These are phyloP conservation scores for Sphagnum magellanicum DNA, from an alignment of 228 moss, liverwort and hornwort species.

Conservation along the genomic window DNA sequence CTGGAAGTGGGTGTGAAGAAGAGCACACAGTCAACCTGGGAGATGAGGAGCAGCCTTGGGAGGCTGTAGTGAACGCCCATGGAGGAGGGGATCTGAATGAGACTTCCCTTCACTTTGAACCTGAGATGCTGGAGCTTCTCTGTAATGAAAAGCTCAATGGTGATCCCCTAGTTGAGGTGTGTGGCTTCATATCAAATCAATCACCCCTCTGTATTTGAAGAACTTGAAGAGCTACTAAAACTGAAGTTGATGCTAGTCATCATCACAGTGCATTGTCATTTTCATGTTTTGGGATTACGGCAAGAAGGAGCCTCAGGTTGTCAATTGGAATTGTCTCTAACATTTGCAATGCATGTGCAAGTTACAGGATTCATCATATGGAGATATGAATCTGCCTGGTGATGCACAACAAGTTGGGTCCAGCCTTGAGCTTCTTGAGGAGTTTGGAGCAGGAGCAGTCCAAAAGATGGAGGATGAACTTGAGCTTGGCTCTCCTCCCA, in stretches of 20 bases:
- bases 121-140: slow-evolving; percentile 12
- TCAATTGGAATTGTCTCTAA: not conserved
- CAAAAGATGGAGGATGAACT: slow-evolving; percentile 3
- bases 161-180: slow-evolving; percentile 45
- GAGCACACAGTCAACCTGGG: slow-evolving; percentile 47
- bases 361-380: slow-evolving; percentile 40
- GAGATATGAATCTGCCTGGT: slow-evolving; percentile 34
- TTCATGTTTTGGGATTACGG: not conserved
- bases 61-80: slow-evolving; percentile 11
- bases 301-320: not conserved
- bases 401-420: slow-evolving; percentile 40
- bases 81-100: slow-evolving; percentile 8
- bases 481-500: slow-evolving; percentile 20
- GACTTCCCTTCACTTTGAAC: slow-evolving; percentile 1
- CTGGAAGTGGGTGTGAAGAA: slow-evolving; percentile 27
- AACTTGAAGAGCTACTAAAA: not conserved
- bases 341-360: not conserved
- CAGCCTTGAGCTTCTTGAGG: slow-evolving; percentile 23
- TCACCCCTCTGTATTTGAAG: not conserved
- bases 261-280: too few relatives aligned
- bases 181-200: not conserved
- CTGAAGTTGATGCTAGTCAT: too few relatives aligned
- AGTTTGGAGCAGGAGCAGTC: too few relatives aligned
- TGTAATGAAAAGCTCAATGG: slow-evolving; percentile 45
- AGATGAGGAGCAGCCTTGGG: slow-evolving; percentile 40